Base-by-base conservation (phyloP, 768 basidiomycete species). In the Pholiota conissans region DNA sequence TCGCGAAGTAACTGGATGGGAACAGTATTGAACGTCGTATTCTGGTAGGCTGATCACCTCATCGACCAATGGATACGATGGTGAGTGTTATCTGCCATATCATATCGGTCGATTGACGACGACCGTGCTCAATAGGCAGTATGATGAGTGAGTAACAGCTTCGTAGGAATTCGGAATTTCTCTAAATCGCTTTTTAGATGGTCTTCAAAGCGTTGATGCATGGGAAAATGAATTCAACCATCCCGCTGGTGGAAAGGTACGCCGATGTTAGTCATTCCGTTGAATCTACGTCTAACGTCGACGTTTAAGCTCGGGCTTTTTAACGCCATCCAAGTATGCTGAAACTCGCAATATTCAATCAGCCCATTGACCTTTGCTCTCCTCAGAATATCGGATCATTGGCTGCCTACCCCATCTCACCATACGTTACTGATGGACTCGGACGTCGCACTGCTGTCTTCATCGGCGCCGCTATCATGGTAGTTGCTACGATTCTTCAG, bases 61-160 rank as follows among this genome's bases (percentile, higher is more conserved):
- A 14, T 84, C 82, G 5, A 85, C 79, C 2, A 84, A 82, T 63
- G 85, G 85, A 28, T 86, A 82, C 63, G 84, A 85, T 63, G 71
- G 69, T 65, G 20, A 63, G 86, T 58, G 79, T 76, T 28, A 74
- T 13, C 28, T 24, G 16, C 48, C 22, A 5, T 49, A 47, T 60
- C 6, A 54, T 18, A 27, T 55, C 7, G n/a, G 14, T n/a, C 5
- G 16, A 24, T 9, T 45, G 9, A 3, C 24, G 42, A 45, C 9
- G 13, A 45, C 13, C 2, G 6, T 32, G 9, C 26, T 35, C 3
- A 28, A 50, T 52, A 71, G 82, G 84, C 16, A 83, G 82, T 61
- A 79, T 86, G 78, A 84, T 85, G 84, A 85, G 72, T 74, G 54
- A 32, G 72, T 63, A 13, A 13, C 14, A 13, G 3, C 30, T 5